Conservation (phyloP, 176 grass and related monocot genomes). For the Avena sativa region DNA sequence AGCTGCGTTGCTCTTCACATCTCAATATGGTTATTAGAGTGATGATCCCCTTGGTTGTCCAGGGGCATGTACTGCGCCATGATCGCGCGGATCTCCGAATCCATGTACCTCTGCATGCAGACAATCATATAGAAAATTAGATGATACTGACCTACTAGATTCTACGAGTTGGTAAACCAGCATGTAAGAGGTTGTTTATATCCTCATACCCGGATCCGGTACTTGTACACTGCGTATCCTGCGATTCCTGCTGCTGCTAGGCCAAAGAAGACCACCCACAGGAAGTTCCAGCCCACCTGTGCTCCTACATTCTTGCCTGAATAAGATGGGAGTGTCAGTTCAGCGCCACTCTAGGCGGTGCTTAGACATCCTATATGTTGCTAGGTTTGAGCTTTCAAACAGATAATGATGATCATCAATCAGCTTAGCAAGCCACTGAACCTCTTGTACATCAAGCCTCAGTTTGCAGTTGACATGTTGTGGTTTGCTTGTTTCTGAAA, state of each 20-base stretch:
- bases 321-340: background rate
- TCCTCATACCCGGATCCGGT: constrained; percentile 80
- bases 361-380: constrained; percentile 23
- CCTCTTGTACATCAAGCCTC: background rate
- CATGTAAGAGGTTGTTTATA: background rate
- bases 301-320: constrained; percentile 69
- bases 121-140: constrained; percentile 25
- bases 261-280: constrained; percentile 87
- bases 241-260: constrained; percentile 66
- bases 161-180: background rate
- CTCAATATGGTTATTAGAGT: constrained; percentile 62
- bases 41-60: constrained; percentile 73
- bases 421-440: background rate
- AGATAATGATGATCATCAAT: background rate
- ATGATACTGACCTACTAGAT: constrained; percentile 28
- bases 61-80: constrained; percentile 94
- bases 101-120: constrained; percentile 75
- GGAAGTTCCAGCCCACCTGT: constrained; percentile 76
- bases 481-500: background rate
- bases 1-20: constrained; percentile 43
- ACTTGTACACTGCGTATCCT: constrained; percentile 91
- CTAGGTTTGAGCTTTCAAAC: background rate
- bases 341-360: background rate
- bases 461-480: background rate
- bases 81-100: constrained; percentile 88